These are phyloP conservation scores for Chalciporus pseudorubinellus DNA, from an alignment of 768 basidiomycete species.

Conservation along the genomic window DNA sequence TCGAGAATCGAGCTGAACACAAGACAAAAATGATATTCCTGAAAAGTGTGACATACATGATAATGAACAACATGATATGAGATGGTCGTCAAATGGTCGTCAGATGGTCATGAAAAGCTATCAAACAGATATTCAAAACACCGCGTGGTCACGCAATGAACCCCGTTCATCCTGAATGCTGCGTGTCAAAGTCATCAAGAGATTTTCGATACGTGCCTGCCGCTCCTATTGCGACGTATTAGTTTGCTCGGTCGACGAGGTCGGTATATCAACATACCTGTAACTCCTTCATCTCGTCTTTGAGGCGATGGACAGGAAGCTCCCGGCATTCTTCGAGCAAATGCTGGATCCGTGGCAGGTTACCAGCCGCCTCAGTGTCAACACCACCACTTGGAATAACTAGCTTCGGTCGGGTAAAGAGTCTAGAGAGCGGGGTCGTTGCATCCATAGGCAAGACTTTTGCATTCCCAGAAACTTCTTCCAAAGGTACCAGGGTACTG, in stretches of 20 bases:
- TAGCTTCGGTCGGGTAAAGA: conserved; percentile 26
- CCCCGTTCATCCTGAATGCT: conserved; percentile 49
- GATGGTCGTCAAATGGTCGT: neutral
- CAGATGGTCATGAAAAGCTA: neutral
- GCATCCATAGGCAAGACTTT: conserved; percentile 29
- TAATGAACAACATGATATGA: neutral
- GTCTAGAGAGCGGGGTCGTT: conserved; percentile 25
- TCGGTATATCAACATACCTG: conserved; percentile 46
- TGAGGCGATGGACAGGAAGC: conserved; percentile 62
- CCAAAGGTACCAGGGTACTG: conserved; percentile 26
- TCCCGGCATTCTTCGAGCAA: conserved; percentile 62
- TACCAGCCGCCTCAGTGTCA: conserved; percentile 39
- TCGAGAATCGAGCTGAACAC: neutral
- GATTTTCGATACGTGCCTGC: conserved; percentile 73
- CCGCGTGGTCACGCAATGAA: neutral
- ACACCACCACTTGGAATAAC: conserved; percentile 12
- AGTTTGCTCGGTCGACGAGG: neutral
- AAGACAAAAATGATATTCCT: neutral
- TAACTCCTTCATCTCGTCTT: conserved; percentile 80
- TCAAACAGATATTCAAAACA: neutral
- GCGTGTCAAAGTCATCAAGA: conserved; percentile 66
- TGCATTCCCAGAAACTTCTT: conserved; percentile 30
- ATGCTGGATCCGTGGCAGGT: conserved; percentile 54
- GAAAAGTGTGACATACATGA: neutral
- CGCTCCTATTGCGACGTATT: conserved; percentile 47